These are phyloP conservation scores for Starmerella scarabaei DNA, from an alignment of 805 yeast genomes.

Conservation along the genomic window DNA sequence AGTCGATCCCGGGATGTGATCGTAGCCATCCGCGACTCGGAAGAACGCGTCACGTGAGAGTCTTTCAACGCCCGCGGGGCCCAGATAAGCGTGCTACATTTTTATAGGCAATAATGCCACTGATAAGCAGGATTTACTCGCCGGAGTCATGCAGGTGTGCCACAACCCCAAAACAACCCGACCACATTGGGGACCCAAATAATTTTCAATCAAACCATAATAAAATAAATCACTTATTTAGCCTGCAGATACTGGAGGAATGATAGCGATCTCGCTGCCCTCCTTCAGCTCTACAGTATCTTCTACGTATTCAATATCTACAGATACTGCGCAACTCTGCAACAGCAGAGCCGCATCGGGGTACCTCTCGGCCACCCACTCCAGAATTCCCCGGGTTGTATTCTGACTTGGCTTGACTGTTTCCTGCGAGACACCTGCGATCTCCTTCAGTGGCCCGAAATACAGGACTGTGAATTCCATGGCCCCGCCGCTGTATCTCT, in stretches of 20 bases:
- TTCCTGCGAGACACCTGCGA: conserved; percentile 10
- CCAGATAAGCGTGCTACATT: too few relatives aligned
- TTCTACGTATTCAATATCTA: conserved; percentile 20
- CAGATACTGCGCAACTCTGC: conserved; percentile 20
- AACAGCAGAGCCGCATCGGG: conserved; percentile 14
- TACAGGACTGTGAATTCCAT: conserved; percentile 15
- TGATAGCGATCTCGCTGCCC: conserved; percentile 22
- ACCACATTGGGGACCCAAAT: too few relatives aligned
- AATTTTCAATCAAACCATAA: too few relatives aligned
- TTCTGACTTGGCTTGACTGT: not conserved
- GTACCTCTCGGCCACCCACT: conserved; percentile 9
- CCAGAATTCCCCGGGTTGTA: conserved; percentile 7
- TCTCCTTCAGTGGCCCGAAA: conserved; percentile 23
- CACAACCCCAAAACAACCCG: too few relatives aligned
- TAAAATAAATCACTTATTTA: conserved; percentile 3
- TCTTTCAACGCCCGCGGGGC: too few relatives aligned
- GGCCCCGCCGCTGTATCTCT: too few relatives aligned
- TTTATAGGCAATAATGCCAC: too few relatives aligned
- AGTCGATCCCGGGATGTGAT: too few relatives aligned
- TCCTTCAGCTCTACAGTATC: conserved; percentile 5
- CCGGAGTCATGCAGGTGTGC: too few relatives aligned
- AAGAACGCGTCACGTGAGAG: too few relatives aligned
- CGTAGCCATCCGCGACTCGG: too few relatives aligned
- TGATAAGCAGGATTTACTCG: too few relatives aligned
- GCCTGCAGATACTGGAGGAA: conserved; percentile 26